Percentiles rank a stretch among this genome's conserved stretches.
Conservation (phyloP, 148 eudicot species). For the Rhododendron williamsianum region DNA sequence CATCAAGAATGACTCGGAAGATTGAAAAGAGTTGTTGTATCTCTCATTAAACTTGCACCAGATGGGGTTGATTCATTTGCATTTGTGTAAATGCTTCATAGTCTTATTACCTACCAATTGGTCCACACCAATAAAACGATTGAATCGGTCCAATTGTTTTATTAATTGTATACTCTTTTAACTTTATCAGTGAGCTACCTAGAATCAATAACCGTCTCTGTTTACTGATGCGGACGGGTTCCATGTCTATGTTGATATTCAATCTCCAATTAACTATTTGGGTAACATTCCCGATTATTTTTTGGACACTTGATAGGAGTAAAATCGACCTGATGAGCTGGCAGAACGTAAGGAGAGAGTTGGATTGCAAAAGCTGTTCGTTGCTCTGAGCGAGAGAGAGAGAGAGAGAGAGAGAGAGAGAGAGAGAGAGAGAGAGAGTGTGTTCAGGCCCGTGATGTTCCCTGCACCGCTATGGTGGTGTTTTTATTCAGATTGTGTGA, state of each 20-base stretch:
- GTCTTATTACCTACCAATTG: neutral
- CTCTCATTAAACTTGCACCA: neutral
- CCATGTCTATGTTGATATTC: neutral
- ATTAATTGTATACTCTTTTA: neutral
- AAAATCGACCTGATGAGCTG: neutral
- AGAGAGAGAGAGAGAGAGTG: slow-evolving; percentile 2
- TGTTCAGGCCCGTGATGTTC: neutral
- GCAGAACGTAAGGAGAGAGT: neutral
- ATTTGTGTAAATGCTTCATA: neutral
- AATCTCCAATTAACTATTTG: neutral
- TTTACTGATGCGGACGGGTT: neutral
- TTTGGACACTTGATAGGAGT: neutral
- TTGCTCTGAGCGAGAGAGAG: slow-evolving; percentile 5
- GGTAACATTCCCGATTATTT: neutral
- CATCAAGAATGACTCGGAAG: slow-evolving; percentile 20
- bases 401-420: neutral
- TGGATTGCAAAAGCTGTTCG: neutral
- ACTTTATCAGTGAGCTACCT: neutral
- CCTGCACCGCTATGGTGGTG: neutral
- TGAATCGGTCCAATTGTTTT: neutral
- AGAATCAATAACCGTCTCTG: neutral
- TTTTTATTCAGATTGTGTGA: neutral
- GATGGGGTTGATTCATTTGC: neutral
- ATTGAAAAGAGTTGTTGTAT: slow-evolving; percentile 6
- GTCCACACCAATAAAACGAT: neutral